These are phyloP conservation scores for Sordariomycetes sp. DNA, from an alignment of 2,329 filamentous ascomycete genomes.

Conservation along the genomic window DNA sequence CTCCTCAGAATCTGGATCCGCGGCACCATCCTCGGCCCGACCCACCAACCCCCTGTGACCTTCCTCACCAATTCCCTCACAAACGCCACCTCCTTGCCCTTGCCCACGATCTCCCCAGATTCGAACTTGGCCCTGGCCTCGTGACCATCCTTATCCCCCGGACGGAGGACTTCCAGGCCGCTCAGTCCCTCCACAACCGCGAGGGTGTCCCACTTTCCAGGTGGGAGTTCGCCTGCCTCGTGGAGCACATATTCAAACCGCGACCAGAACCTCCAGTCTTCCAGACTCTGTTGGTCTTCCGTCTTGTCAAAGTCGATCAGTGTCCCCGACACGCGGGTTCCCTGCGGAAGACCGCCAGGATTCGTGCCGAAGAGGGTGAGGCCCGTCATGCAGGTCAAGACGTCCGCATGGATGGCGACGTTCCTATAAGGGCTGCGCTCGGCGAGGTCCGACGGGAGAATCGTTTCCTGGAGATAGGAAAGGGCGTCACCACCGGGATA, in stretches of 20 bases:
- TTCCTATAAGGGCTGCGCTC: slow-evolving; percentile 8
- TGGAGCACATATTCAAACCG: slow-evolving; percentile 52
- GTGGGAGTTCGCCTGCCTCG: slow-evolving; percentile 38
- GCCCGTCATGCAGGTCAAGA: slow-evolving; percentile 60
- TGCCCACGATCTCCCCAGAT: slow-evolving; percentile 30
- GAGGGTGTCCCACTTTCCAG: slow-evolving; percentile 43
- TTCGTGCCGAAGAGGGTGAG: slow-evolving; percentile 55
- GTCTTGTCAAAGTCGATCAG: slow-evolving; percentile 48
- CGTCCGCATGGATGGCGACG: slow-evolving; percentile 50
- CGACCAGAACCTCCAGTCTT: slow-evolving; percentile 46
- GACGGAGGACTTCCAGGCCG: slow-evolving; percentile 46
- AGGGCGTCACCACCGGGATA: slow-evolving; percentile 87
- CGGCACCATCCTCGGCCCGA: slow-evolving; percentile 50
- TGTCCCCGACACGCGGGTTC: slow-evolving; percentile 11
- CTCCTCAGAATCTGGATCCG: slow-evolving; percentile 38
- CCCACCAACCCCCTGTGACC: slow-evolving; percentile 51
- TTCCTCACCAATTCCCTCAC: slow-evolving; percentile 29
- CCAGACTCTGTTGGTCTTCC: slow-evolving; percentile 35
- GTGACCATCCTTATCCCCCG: slow-evolving; percentile 20
- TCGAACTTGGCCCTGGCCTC: slow-evolving; percentile 6
- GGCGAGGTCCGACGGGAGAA: slow-evolving; percentile 14
- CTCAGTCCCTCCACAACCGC: slow-evolving; percentile 46
- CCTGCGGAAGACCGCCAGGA: slow-evolving; percentile 19
- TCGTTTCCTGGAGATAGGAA: slow-evolving; percentile 32
- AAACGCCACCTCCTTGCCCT: slow-evolving; percentile 26